Conservation (phyloP, 2,329 filamentous ascomycete genomes). For the Coniochaeta sp. region DNA sequence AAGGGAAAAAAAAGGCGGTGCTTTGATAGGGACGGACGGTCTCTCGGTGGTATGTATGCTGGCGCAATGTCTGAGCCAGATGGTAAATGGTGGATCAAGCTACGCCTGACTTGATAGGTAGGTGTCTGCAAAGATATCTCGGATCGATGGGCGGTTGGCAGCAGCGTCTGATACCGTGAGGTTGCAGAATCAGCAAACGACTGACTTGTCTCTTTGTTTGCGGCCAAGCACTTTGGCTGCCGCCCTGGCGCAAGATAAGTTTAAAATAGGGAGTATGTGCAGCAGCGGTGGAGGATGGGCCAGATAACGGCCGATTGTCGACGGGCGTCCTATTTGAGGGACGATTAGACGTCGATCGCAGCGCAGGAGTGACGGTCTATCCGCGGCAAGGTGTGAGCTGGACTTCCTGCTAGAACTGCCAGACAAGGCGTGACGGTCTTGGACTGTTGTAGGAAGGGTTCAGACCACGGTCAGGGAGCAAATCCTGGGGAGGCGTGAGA, state of each 20-base stretch:
- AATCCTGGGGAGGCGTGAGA: background rate
- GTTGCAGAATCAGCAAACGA: background rate
- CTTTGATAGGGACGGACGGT: background rate
- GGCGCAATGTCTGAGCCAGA: conserved; percentile 1
- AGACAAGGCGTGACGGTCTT: background rate
- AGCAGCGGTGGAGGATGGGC: background rate
- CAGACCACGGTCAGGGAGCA: background rate
- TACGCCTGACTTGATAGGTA: background rate
- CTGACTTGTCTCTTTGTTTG: background rate
- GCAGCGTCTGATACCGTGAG: background rate
- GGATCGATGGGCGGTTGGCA: background rate
- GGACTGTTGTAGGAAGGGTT: background rate
- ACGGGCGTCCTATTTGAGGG: background rate
- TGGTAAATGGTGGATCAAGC: background rate
- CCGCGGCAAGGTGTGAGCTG: background rate
- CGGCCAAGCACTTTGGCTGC: background rate
- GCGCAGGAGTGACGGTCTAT: background rate
- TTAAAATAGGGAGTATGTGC: background rate
- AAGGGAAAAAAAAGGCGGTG: background rate
- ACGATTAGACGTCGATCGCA: background rate
- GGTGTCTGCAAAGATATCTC: background rate
- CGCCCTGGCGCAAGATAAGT: background rate
- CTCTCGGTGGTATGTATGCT: background rate
- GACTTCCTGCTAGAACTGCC: background rate
- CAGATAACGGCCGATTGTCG: background rate